Percentiles rank a stretch among this genome's conserved stretches.
Conservation (phyloP, 257 asterid species). For the Marsdenia floribunda region DNA sequence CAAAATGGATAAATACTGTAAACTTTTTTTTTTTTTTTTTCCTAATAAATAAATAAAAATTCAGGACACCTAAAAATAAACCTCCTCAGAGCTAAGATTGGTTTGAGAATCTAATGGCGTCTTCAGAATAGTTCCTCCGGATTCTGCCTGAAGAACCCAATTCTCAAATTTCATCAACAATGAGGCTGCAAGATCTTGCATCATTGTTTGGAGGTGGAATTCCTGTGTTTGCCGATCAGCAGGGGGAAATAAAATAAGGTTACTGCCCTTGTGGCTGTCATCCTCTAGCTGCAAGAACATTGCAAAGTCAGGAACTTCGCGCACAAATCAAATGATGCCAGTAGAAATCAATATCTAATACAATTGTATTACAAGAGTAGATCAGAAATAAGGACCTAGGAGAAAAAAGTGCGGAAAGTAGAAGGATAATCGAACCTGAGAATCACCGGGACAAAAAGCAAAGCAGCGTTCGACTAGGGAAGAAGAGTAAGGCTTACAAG, state of each 20-base stretch:
- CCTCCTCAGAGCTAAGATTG: conserved; percentile 99
- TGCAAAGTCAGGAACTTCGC: neutral
- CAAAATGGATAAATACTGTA: conserved; percentile 15
- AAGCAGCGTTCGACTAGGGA: conserved; percentile 87
- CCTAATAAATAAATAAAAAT: conserved; percentile 20
- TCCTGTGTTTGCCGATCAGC: conserved; percentile 95
- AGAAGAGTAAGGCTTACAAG: conserved; percentile 69
- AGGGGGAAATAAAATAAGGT: conserved; percentile 80
- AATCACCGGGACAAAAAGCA: conserved; percentile 89
- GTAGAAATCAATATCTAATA: neutral
- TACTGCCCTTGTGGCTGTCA: conserved; percentile 70
- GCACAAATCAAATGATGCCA: neutral
- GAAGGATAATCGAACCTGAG: conserved; percentile 46
- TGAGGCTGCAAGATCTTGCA: conserved; percentile 95
- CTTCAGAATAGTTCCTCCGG: conserved; percentile 89
- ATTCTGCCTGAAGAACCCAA: conserved; percentile 91
- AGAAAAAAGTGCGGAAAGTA: neutral
- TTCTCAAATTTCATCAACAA: conserved; percentile 96
- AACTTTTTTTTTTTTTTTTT: conserved; percentile 5
- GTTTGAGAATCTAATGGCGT: conserved; percentile 99
- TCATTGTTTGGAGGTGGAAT: conserved; percentile 91
- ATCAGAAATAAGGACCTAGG: neutral
- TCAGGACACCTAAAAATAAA: conserved; percentile 80
- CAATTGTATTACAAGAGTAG: neutral
- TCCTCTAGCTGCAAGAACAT: conserved; percentile 71